Percentiles rank a stretch among this genome's conserved stretches.
Conservation (phyloP, 2,329 filamentous ascomycete species). For the Sclerotinia sclerotiorum region DNA sequence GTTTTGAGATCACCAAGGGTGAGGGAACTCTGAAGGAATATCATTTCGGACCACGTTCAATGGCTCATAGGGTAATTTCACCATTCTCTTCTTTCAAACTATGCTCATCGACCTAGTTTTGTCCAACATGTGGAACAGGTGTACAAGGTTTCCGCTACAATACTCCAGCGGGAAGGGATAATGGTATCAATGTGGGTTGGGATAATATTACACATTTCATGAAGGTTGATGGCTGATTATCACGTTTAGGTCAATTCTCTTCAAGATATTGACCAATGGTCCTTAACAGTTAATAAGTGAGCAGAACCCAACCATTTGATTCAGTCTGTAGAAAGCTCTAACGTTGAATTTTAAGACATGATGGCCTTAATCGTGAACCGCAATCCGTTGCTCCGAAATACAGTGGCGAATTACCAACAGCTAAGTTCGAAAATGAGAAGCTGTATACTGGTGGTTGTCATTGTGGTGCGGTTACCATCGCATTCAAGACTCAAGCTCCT, state of each 20-base stretch:
- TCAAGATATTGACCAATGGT: slow-evolving; percentile 29
- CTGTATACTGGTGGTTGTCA: slow-evolving; percentile 35
- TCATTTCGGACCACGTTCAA: slow-evolving; percentile 44
- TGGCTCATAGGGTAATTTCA: slow-evolving; percentile 45
- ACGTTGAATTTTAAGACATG: slow-evolving; percentile 20
- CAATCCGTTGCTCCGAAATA: slow-evolving; percentile 25
- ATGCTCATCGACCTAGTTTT: slow-evolving; percentile 46
- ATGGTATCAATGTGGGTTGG: slow-evolving; percentile 47
- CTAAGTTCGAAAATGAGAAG: slow-evolving; percentile 28
- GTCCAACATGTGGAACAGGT: slow-evolving; percentile 50
- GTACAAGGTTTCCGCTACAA: slow-evolving; percentile 42
- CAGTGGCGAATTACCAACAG: slow-evolving; percentile 24
- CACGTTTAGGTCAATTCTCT: slow-evolving; percentile 27
- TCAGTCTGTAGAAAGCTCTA: neutral
- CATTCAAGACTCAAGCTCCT: slow-evolving; percentile 28
- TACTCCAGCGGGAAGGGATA: slow-evolving; percentile 38
- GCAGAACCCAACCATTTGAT: neutral
- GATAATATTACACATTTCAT: neutral
- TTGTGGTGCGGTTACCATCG: slow-evolving; percentile 33
- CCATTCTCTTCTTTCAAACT: neutral
- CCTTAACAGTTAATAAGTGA: slow-evolving; percentile 26
- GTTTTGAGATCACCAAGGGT: slow-evolving; percentile 51
- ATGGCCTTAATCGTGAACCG: slow-evolving; percentile 29
- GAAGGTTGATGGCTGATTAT: neutral
- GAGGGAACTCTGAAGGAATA: slow-evolving; percentile 47